A percentile compares a stretch with the other conserved stretches of the same genome.
Evolutionary conservation across 75 land plant genomes (phyloP).

Genomic region (Picea sitchensis): DNA sequence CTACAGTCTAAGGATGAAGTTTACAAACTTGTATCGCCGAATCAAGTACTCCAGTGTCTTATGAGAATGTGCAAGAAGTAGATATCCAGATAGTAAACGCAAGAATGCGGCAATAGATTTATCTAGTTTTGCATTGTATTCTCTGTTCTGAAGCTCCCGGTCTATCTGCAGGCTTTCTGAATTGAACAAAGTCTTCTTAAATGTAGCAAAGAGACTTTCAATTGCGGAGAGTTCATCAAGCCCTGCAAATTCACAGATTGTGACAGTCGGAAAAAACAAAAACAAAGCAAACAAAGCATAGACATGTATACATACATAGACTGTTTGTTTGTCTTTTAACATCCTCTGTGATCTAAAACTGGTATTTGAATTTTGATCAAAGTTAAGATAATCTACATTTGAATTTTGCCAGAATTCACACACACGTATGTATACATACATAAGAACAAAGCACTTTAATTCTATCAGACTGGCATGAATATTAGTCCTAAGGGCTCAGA

Average conservation of each 20-base stretch:
- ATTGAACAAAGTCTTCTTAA: conserved; percentile 65
- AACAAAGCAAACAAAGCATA: background rate
- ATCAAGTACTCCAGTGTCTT: conserved; percentile 90
- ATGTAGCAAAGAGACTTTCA: conserved; percentile 52
- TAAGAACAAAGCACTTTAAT: no score
- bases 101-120: conserved; percentile 52
- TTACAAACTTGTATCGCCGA: conserved; percentile 81
- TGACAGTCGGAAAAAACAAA: background rate
- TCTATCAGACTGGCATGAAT: no score
- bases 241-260: conserved; percentile 32
- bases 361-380: no score
- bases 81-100: conserved; percentile 58
- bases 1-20: background rate
- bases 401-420: no score
- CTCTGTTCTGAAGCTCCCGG: conserved; percentile 59
- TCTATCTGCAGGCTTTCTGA: conserved; percentile 58
- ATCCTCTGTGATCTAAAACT: no score
- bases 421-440: no score
- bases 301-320: background rate
- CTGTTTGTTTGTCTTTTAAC: no score
- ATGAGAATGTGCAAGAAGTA: conserved; percentile 54
- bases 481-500: no score
- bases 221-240: conserved; percentile 42
- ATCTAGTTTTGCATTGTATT: conserved; percentile 62
- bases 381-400: no score